phyloP scores from a whole-genome alignment of 2,329 filamentous ascomycete genomes.

The Hypoxylon sp. region DNA sequence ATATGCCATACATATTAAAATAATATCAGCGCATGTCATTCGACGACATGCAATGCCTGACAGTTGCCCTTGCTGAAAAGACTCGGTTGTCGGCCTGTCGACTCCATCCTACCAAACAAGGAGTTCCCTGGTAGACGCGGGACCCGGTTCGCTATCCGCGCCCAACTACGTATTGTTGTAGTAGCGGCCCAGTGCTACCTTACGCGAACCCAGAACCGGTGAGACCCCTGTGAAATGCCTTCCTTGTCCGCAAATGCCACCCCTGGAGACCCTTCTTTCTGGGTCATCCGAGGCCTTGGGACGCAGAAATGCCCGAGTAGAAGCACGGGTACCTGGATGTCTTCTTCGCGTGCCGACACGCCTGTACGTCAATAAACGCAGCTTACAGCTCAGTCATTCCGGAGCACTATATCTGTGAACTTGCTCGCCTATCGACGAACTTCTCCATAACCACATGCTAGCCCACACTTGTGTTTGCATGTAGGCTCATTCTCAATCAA shows the following conservation, averaged over 20 bases:
- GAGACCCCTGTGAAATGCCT: constrained; percentile 32
- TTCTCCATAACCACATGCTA: constrained; percentile 18
- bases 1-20: constrained; percentile 9
- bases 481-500: constrained; percentile 10
- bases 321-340: constrained; percentile 28
- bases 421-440: constrained; percentile 21
- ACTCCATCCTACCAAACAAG: constrained; percentile 28
- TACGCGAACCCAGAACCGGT: constrained; percentile 40
- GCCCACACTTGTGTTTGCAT: constrained; percentile 20
- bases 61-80: constrained; percentile 19
- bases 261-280: constrained; percentile 36
- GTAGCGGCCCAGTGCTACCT: constrained; percentile 34
- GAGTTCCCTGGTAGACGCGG: constrained; percentile 30
- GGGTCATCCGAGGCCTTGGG: constrained; percentile 40
- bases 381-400: constrained; percentile 16
- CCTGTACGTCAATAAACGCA: constrained; percentile 12
- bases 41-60: constrained; percentile 25
- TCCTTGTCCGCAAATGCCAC: constrained; percentile 37
- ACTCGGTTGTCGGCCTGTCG: constrained; percentile 24
- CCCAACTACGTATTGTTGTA: constrained; percentile 28
- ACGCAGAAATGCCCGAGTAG: constrained; percentile 41
- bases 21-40: constrained; percentile 29
- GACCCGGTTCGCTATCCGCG: constrained; percentile 40
- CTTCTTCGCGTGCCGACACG: constrained; percentile 23
- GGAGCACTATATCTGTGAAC: constrained; percentile 3